Evolutionary conservation across 2,329 filamentous ascomycete species (phyloP), one percentile per base, ranked within the genome.

Genomic region (Ophiostoma novo-ulmi): DNA sequence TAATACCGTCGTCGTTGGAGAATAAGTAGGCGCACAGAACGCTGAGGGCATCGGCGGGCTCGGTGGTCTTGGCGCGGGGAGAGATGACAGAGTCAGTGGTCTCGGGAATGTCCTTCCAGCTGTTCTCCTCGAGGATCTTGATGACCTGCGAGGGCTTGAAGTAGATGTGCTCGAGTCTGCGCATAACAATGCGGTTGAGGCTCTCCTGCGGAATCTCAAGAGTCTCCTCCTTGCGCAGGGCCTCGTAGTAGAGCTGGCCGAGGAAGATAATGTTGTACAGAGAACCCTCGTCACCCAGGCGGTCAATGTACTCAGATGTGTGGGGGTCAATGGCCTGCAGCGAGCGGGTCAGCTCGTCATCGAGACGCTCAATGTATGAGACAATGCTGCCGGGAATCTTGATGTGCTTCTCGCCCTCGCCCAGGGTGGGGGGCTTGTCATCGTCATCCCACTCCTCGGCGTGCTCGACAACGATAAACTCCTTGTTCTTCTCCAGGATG

Each of bases 391-490:
- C 96, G 26, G 95, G 92, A 71, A 99, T 88, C 83, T 91, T 94
- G 85, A 97, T 91, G 78, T 94, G 87, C 79, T 88, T 91, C 80
- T 97, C 89, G 73, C 88, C 92, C 31, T 85, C 80, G 71, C 87
- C 87, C 75, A 94, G 84, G 41, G 85, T 85, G 17, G 95, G 95
- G 58, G 89, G 87, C 85, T 97, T 98, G 77, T 99, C 96, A 75
- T 99, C 96, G 77, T 99, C 95, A 76, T 99, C 95, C 95, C 95
- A 98, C 81, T 99, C 95, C 79, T 99, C 95, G 31, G 93, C 95
- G 75, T 88, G 89, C 82, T 99, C 95, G 35, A 95, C 85, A 67
- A 99, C 92, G 69, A 98, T 85, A 78, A 94, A 91, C 74, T 95
- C 89, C 73, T 85, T 85, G 82, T 92, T 92, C 72, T 86, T 81